Evolutionary conservation across 169 alveolate genomes (phyloP).

Genomic region (Neospora caninum): DNA sequence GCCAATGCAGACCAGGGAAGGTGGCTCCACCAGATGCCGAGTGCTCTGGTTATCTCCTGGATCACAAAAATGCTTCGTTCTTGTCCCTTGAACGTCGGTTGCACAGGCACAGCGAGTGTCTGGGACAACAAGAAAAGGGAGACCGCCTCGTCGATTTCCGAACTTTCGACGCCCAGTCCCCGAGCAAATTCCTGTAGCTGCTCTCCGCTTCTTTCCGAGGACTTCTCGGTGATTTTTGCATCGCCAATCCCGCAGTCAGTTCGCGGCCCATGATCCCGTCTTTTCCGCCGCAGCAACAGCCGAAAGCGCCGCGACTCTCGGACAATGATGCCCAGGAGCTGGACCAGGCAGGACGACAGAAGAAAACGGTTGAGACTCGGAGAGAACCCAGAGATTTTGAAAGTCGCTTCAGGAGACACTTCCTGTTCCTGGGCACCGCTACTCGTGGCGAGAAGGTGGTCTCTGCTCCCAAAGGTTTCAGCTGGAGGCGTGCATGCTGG

Average conservation of each 20-base stretch:
- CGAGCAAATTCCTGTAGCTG: background rate
- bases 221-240: background rate
- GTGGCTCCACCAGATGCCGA: background rate
- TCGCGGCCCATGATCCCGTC: too few relatives aligned
- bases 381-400: conserved; percentile 2
- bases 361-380: conserved; percentile 30
- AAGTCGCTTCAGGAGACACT: background rate
- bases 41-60: background rate
- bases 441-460: background rate
- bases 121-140: background rate
- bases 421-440: too few relatives aligned
- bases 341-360: conserved; percentile 7
- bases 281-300: too few relatives aligned
- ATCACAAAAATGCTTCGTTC: background rate
- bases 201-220: background rate
- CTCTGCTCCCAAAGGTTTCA: background rate
- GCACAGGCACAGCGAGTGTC: background rate
- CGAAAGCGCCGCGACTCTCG: background rate
- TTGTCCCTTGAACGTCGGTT: background rate
- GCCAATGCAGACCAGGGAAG: conserved; percentile 8
- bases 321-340: background rate
- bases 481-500: background rate
- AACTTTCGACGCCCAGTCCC: background rate
- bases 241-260: background rate
- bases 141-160: conserved; percentile 5